Conservation (phyloP, 129 eudicot genomes). For the Deinandra increscens region DNA sequence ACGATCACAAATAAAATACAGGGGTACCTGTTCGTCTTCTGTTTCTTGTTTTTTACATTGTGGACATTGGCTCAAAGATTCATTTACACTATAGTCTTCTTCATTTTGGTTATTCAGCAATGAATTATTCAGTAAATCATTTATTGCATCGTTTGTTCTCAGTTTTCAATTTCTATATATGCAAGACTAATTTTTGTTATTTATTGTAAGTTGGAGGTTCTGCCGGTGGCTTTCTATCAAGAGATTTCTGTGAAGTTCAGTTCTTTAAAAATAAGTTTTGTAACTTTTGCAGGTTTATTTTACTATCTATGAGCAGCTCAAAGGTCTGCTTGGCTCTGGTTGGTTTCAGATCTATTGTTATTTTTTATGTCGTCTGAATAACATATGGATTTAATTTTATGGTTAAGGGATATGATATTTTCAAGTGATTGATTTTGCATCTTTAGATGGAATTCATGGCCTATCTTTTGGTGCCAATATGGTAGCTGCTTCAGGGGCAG, state of each 20-base stretch:
- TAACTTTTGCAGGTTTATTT: constrained; percentile 78
- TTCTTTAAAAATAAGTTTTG: background rate
- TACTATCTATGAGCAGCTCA: constrained; percentile 82
- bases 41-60: background rate
- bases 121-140: background rate
- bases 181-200: background rate
- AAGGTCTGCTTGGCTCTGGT: constrained; percentile 67
- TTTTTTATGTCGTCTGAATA: background rate
- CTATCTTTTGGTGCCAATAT: constrained; percentile 89
- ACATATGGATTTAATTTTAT: background rate
- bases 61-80: background rate
- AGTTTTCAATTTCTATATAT: constrained; percentile 3
- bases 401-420: background rate
- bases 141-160: background rate
- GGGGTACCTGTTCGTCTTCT: background rate
- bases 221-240: background rate
- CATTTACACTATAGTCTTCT: background rate
- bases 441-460: constrained; percentile 72
- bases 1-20: background rate
- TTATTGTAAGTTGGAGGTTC: constrained; percentile 2
- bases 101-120: background rate
- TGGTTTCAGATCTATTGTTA: constrained; percentile 32
- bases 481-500: constrained; percentile 98
- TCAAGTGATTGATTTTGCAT: constrained; percentile 19
- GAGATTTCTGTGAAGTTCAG: constrained; percentile 13